Evolutionary conservation across 1,284 basidiomycete genomes (phyloP).

Genomic region (Apiotrichum domesticum): DNA sequence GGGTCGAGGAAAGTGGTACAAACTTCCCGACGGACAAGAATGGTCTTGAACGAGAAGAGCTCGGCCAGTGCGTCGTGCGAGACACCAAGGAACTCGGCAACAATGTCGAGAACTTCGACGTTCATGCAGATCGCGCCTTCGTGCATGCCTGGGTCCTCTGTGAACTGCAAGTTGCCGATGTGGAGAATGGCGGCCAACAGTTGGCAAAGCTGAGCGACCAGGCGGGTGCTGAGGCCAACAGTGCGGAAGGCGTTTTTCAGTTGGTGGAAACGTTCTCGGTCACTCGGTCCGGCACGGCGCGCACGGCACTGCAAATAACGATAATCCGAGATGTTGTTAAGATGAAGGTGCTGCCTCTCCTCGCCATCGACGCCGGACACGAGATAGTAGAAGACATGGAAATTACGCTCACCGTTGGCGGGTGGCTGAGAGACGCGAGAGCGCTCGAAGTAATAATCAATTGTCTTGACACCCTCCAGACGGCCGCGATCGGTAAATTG

Average conservation of each 20-base stretch:
- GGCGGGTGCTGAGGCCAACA: slow-evolving; percentile 83
- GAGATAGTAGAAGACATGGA: slow-evolving; percentile 95
- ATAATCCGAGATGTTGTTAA: slow-evolving; percentile 64
- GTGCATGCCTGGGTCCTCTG: slow-evolving; percentile 69
- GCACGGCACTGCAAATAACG: slow-evolving; percentile 64
- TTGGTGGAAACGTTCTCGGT: slow-evolving; percentile 76
- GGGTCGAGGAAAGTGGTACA: slow-evolving; percentile 94
- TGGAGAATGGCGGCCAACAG: slow-evolving; percentile 91
- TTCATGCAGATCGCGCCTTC: slow-evolving; percentile 84
- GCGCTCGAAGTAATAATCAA: slow-evolving; percentile 94
- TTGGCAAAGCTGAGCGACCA: slow-evolving; percentile 91
- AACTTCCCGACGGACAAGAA: slow-evolving; percentile 85
- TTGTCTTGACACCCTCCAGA: slow-evolving; percentile 82
- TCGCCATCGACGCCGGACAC: slow-evolving; percentile 81
- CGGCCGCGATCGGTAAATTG: slow-evolving; percentile 88
- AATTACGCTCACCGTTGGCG: slow-evolving; percentile 83
- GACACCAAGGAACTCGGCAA: slow-evolving; percentile 87
- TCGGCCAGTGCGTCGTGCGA: slow-evolving; percentile 66
- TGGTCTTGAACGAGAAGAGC: slow-evolving; percentile 86
- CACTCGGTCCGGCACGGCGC: slow-evolving; percentile 56
- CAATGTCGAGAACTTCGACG: slow-evolving; percentile 66
- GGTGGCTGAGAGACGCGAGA: slow-evolving; percentile 64
- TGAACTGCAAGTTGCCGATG: slow-evolving; percentile 91
- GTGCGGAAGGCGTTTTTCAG: slow-evolving; percentile 89
- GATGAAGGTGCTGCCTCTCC: slow-evolving; percentile 77